A percentile compares a stretch with the other conserved stretches of the same genome.
Evolutionary conservation across 179 eudicot genomes (phyloP).

Genomic region (Patellifolia procumbens): DNA sequence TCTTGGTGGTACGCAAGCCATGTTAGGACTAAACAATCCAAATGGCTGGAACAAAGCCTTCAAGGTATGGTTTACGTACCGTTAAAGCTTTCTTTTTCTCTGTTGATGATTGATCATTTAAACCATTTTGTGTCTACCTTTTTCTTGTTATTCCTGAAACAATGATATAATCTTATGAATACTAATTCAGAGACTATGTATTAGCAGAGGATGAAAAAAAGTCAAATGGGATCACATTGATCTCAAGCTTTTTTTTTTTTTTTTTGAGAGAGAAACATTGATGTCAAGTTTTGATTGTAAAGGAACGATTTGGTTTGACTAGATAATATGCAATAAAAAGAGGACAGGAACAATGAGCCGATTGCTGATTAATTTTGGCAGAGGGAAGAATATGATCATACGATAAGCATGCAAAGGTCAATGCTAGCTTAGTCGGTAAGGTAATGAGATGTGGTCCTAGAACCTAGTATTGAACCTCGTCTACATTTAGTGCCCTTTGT

Average conservation of each 20-base stretch:
- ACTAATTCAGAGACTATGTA: not conserved
- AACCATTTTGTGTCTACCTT: too few relatives aligned
- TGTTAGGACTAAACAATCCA: constrained; percentile 83
- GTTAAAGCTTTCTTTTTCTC: not conserved
- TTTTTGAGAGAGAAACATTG: too few relatives aligned
- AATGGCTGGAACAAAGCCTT: constrained; percentile 93
- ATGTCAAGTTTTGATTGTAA: not conserved
- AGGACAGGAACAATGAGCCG: too few relatives aligned
- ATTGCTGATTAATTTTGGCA: too few relatives aligned
- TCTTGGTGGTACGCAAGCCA: constrained; percentile 99
- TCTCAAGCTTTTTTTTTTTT: too few relatives aligned
- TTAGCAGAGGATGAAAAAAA: not conserved
- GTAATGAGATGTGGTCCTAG: too few relatives aligned
- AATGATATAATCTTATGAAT: not conserved
- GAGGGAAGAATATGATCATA: too few relatives aligned
- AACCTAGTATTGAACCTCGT: too few relatives aligned
- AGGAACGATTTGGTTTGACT: not conserved
- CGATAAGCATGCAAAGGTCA: too few relatives aligned
- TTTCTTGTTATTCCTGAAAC: not conserved
- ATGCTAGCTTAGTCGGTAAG: too few relatives aligned
- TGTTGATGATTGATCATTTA: not conserved
- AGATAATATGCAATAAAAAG: not conserved
- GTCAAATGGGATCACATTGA: not conserved
- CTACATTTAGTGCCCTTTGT: too few relatives aligned
- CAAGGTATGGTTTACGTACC: constrained; percentile 51